phyloP scores from a whole-genome alignment of 306 rosid genomes.

The Quercus alba region DNA sequence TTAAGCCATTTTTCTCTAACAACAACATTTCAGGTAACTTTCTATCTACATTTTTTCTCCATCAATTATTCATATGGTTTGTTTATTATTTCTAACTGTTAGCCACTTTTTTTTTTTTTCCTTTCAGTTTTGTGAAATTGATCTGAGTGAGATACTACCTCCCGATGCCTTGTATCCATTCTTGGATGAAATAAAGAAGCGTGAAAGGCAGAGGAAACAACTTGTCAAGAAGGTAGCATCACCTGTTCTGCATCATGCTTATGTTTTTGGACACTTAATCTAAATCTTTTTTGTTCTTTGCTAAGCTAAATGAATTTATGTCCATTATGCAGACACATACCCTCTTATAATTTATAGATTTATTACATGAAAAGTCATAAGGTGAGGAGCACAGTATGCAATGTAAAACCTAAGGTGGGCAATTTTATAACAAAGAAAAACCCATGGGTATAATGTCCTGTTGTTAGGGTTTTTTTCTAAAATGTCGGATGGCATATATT shows the following conservation, averaged over 20 bases:
- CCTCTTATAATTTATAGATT: neutral
- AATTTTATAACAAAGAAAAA: neutral
- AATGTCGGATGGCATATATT: neutral
- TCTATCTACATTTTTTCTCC: neutral
- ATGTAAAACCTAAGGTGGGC: neutral
- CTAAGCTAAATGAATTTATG: neutral
- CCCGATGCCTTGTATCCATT: slow-evolving; percentile 70
- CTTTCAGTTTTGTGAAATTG: slow-evolving; percentile 86
- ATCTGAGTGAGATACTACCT: slow-evolving; percentile 69
- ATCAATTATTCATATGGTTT: slow-evolving; percentile 3
- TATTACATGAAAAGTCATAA: neutral
- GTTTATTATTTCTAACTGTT: slow-evolving; percentile 17
- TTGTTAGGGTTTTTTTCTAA: neutral
- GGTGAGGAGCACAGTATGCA: neutral
- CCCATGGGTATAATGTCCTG: neutral
- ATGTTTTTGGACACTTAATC: neutral
- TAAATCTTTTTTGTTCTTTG: neutral
- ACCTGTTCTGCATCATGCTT: neutral
- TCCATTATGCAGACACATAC: neutral
- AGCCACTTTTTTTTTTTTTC: neutral
- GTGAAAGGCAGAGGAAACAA: slow-evolving; percentile 79
- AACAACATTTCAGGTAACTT: slow-evolving; percentile 72
- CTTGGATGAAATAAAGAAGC: slow-evolving; percentile 87
- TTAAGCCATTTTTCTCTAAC: slow-evolving; percentile 92
- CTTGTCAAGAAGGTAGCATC: slow-evolving; percentile 69